Evolutionary conservation across 805 yeast species (phyloP), one percentile per base, ranked within the genome.

Genomic region (Pichia paraexigua): DNA sequence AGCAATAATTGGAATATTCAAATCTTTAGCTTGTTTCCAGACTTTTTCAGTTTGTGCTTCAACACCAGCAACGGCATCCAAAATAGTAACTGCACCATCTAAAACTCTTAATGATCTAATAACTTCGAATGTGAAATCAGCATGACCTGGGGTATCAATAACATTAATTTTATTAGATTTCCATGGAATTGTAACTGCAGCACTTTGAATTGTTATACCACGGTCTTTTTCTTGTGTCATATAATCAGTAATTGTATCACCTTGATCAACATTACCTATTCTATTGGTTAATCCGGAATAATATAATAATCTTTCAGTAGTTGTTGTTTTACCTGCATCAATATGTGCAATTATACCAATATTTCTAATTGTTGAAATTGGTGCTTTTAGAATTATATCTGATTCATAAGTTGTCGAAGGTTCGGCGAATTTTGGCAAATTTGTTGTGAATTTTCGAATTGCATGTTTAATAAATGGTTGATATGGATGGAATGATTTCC

Each of bases 301-400:
- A 63, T 77, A 92, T n/a, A 94, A 78, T 89, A 94, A 87, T 45
- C 98, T 73, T 65, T 94, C 99, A 0, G 99, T 92, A 1, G 99
- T 91, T 2, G 99, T 94, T 4, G 99, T 94, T 67, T 94, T 94
- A 0, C 99, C 99, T 3, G 99, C 99, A 72, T 94, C 99, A 49
- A 94, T 94, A 65, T 94, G 99, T n/a, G 99, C 99, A 41, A 94
- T 90, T 59, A 94, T 89, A 2, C 99, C 99, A 35, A 94, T 87
- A 67, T 94, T 92, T 54, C 99, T 72, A 24, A 85, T 77, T 49
- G 70, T 70, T n/a, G 53, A 28, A 18, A 66, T 51, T 10, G 66
- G 57, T 1, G 65, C 57, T 42, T 56, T 58, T 39, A 57, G 48
- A 3, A 58, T 49, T 24, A 56, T 30, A n/a, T 59, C 58, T 3